Percentiles rank a stretch among this genome's conserved stretches.
Evolutionary conservation across 805 yeast species (phyloP).

Genomic region (Wickerhamiella azymoides): DNA sequence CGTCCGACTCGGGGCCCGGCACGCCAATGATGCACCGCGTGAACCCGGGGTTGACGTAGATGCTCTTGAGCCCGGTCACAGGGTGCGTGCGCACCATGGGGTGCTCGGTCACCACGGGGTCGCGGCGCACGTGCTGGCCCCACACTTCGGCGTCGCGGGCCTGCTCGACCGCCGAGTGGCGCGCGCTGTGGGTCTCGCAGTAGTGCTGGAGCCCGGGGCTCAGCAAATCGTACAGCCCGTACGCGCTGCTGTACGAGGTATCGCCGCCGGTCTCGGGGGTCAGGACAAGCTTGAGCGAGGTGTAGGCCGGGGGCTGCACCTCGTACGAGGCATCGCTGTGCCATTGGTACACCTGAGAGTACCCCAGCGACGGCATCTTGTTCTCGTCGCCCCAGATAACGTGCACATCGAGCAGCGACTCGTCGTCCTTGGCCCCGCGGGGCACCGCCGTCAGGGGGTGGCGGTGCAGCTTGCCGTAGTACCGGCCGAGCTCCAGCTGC

Average conservation of each 20-base stretch:
- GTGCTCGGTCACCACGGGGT: constrained; percentile 40
- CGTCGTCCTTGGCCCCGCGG: constrained; percentile 35
- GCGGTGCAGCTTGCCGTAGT: constrained; percentile 34
- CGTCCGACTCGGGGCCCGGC: constrained; percentile 57
- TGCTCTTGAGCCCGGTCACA: constrained; percentile 47
- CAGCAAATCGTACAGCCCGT: constrained; percentile 40
- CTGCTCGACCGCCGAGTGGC: constrained; percentile 41
- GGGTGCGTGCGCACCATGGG: constrained; percentile 52
- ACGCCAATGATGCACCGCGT: constrained; percentile 55
- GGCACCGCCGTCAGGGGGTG: constrained; percentile 30
- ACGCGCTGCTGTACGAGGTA: constrained; percentile 41
- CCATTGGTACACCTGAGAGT: constrained; percentile 31
- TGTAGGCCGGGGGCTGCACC: constrained; percentile 57
- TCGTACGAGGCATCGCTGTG: constrained; percentile 71
- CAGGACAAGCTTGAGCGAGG: constrained; percentile 52
- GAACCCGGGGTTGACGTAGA: constrained; percentile 44
- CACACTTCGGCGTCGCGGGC: constrained; percentile 26
- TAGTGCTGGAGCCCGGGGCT: constrained; percentile 36
- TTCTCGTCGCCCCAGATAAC: constrained; percentile 19
- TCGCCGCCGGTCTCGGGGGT: constrained; percentile 43
- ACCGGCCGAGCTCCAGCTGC: constrained; percentile 33
- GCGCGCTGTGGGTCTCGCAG: constrained; percentile 43
- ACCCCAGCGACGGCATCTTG: constrained; percentile 17
- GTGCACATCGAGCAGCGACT: constrained; percentile 27
- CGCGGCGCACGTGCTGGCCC: constrained; percentile 37